Evolutionary conservation across 345 rosid species (phyloP).

Genomic region (Tarenaya hassleriana): DNA sequence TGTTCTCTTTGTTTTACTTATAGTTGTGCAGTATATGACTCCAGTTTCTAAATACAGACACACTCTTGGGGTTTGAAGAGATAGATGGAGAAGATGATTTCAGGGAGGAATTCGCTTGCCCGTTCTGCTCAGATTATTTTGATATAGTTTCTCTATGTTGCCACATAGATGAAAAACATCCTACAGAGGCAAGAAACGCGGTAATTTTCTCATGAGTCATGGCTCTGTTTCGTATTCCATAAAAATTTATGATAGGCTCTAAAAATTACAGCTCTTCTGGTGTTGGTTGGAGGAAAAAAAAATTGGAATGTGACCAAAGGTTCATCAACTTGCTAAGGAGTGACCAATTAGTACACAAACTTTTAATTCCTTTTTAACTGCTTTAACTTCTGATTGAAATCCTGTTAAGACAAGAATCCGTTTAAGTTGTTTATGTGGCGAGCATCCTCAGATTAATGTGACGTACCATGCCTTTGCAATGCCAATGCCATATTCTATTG

Average conservation of each 20-base stretch:
- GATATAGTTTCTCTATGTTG: slow-evolving; percentile 88
- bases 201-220: slow-evolving; percentile 30
- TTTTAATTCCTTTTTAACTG: too few species aligned
- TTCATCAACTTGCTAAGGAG: too few species aligned
- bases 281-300: slow-evolving; percentile 2
- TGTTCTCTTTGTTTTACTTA: neutral
- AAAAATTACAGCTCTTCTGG: slow-evolving; percentile 1
- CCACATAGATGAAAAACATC: slow-evolving; percentile 91
- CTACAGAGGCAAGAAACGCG: slow-evolving; percentile 80
- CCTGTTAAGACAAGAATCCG: too few species aligned
- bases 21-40: slow-evolving; percentile 5
- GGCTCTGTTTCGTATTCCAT: slow-evolving; percentile 5
- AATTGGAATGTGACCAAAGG: too few species aligned
- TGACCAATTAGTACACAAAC: too few species aligned
- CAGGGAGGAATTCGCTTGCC: slow-evolving; percentile 92
- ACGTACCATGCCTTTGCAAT: too few species aligned
- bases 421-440: too few species aligned
- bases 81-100: slow-evolving; percentile 81
- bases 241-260: too few species aligned
- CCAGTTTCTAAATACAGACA: slow-evolving; percentile 43
- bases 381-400: neutral
- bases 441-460: too few species aligned
- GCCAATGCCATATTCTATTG: too few species aligned
- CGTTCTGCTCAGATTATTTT: slow-evolving; percentile 82
- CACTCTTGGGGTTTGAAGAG: slow-evolving; percentile 80